Percentiles rank a stretch among this genome's conserved stretches.
Evolutionary conservation across 2,329 filamentous ascomycete genomes (phyloP).

Genomic region (Aspergillus sp.): DNA sequence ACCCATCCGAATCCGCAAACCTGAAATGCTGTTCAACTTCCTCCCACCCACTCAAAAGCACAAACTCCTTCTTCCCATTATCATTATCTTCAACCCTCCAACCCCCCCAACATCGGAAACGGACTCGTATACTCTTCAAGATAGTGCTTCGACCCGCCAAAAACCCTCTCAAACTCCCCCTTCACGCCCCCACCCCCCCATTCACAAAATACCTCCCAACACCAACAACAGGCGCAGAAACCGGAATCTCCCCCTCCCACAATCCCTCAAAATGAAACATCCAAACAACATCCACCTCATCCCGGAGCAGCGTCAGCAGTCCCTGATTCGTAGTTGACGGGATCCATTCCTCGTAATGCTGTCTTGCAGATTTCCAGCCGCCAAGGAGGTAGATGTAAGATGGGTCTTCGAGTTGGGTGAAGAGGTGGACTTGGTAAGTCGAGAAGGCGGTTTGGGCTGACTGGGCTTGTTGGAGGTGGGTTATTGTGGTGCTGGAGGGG

Average conservation of each 20-base stretch:
- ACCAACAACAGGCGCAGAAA: neutral
- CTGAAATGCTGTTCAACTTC: too few species aligned
- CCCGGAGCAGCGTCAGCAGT: conserved; percentile 31
- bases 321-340: conserved; percentile 38
- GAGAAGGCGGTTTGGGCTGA: conserved; percentile 34
- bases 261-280: conserved; percentile 38
- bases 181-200: neutral
- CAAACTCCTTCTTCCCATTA: too few species aligned
- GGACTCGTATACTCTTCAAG: too few species aligned
- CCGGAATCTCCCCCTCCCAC: neutral
- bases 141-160: too few species aligned
- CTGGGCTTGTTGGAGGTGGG: conserved; percentile 30
- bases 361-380: conserved; percentile 39
- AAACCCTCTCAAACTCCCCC: too few species aligned
- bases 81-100: too few species aligned
- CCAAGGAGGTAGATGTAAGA: conserved; percentile 41
- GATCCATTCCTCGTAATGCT: conserved; percentile 42
- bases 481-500: conserved; percentile 18
- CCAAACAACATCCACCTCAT: conserved; percentile 37
- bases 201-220: neutral
- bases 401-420: conserved; percentile 43
- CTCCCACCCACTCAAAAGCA: too few species aligned
- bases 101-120: too few species aligned
- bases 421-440: conserved; percentile 31
- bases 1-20: too few species aligned